These are phyloP conservation scores for Exophiala dermatitidis DNA, from an alignment of 2,329 filamentous ascomycete genomes.

Conservation along the genomic window DNA sequence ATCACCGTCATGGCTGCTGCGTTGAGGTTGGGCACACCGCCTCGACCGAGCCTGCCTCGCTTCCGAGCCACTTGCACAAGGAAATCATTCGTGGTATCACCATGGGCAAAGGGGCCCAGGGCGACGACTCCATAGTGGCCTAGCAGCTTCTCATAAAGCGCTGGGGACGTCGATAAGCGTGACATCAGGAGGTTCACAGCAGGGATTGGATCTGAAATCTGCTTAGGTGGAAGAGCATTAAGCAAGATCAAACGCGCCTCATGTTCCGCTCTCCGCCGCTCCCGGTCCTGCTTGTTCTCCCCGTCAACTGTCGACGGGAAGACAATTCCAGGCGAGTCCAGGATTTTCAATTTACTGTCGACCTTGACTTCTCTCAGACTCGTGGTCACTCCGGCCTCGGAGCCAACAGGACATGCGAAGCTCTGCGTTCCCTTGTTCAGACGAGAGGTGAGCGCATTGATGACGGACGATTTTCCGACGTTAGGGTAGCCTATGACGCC, in stretches of 20 bases:
- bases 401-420: slow-evolving; percentile 74
- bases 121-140: slow-evolving; percentile 78
- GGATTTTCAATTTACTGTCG: slow-evolving; percentile 85
- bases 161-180: slow-evolving; percentile 64
- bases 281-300: slow-evolving; percentile 37
- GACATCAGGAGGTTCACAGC: slow-evolving; percentile 79
- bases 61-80: slow-evolving; percentile 91
- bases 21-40: slow-evolving; percentile 81
- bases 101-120: slow-evolving; percentile 57
- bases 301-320: slow-evolving; percentile 61
- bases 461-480: slow-evolving; percentile 92
- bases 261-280: slow-evolving; percentile 64
- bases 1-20: slow-evolving; percentile 88
- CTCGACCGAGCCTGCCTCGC: slow-evolving; percentile 77
- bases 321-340: slow-evolving; percentile 91
- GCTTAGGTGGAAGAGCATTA: slow-evolving; percentile 86
- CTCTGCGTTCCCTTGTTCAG: slow-evolving; percentile 55
- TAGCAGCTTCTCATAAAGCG: slow-evolving; percentile 70
- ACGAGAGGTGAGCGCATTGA: slow-evolving; percentile 80
- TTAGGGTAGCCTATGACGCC: slow-evolving; percentile 95
- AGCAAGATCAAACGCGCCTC: slow-evolving; percentile 75
- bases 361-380: slow-evolving; percentile 84
- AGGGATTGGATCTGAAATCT: slow-evolving; percentile 86
- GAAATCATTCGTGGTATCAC: slow-evolving; percentile 81
- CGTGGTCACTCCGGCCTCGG: slow-evolving; percentile 88